Evolutionary conservation across 345 rosid genomes (phyloP), one percentile per base, ranked within the genome.

Genomic region (Sisymbrium irio): DNA sequence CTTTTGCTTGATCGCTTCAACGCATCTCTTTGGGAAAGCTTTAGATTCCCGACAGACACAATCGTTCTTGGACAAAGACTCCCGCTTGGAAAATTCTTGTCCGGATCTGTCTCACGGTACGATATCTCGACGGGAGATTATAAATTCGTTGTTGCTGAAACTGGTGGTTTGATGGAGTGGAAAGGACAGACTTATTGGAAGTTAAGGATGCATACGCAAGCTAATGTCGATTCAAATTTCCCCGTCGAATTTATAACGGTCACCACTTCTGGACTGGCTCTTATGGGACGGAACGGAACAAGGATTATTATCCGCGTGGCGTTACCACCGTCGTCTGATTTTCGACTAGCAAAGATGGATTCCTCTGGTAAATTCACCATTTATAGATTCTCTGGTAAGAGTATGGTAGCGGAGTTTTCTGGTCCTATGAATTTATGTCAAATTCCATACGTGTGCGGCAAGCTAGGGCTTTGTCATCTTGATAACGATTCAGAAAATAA

Each of bases 1-100:
- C 82, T 86, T 63, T 62, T 93, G 14, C 86, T 91, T 4, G 92
- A 88, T 82, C 82, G 57, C 7, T 70, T 65, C 18, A 93, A 91
- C 64, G 65, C 0, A 65, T 84, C 92, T 51, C 75, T 93, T 8
- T 93, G 98, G 98, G 91, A 93, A 65, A 93, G 94, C 72, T 93
- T 93, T 69, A 41, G 75, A 0, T 2, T 82, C 51, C 98, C 98
- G 1, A 89, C 92, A 0, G 97, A 93, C 73, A 83, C 96, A 1
- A 79, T 93, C 46, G 90, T 89, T 30, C 72, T 83, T 4, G 96
- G 96, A 73, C 98, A 93, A 65, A 73, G 12, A 12, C 80, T 93
- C 1, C 74, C 51, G 0, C 32, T 69, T 7, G 87, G 89, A 39
- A 71, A 61, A 20, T 65, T 60, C 22, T 71, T 91, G 65, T 79